Conservation (phyloP, 495 filamentous ascomycete species). For the Bacidia gigantensis region DNA sequence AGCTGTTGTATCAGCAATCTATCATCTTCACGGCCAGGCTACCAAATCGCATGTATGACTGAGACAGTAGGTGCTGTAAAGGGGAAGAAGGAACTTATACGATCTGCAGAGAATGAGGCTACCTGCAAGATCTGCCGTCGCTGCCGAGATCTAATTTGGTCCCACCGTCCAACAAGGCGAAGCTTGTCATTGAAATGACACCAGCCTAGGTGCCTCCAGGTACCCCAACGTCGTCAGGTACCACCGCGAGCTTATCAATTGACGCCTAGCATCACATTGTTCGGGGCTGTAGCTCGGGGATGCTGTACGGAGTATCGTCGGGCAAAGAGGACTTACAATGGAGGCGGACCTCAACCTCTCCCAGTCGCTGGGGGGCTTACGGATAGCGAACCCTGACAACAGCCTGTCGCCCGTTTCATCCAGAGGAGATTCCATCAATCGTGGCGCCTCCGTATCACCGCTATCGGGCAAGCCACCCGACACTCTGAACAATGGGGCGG, state of each 20-base stretch:
- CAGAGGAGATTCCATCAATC: slow-evolving; percentile 25
- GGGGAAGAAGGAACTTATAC: not conserved
- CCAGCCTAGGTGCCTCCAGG: not conserved
- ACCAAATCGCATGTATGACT: too few relatives aligned
- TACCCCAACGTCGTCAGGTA: not conserved
- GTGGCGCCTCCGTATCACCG: slow-evolving; percentile 10
- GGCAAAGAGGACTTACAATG: slow-evolving; percentile 39
- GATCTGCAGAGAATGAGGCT: not conserved
- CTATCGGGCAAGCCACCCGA: slow-evolving; percentile 4
- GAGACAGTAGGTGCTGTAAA: too few relatives aligned
- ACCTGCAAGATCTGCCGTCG: not conserved
- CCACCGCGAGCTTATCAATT: too few relatives aligned
- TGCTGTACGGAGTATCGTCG: not conserved
- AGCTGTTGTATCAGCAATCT: too few relatives aligned
- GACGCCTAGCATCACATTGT: too few relatives aligned
- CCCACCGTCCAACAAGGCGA: too few relatives aligned
- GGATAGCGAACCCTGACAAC: slow-evolving; percentile 87
- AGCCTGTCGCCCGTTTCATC: slow-evolving; percentile 50
- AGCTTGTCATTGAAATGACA: not conserved
- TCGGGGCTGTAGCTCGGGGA: not conserved
- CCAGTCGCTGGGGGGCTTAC: slow-evolving; percentile 81
- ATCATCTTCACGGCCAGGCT: too few relatives aligned
- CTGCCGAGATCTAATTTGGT: not conserved
- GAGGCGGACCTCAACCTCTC: slow-evolving; percentile 88
- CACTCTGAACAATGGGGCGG: not conserved